Evolutionary conservation across 2,329 filamentous ascomycete genomes (phyloP), one percentile per base, ranked within the genome.

Genomic region (Fusarium robinianum): DNA sequence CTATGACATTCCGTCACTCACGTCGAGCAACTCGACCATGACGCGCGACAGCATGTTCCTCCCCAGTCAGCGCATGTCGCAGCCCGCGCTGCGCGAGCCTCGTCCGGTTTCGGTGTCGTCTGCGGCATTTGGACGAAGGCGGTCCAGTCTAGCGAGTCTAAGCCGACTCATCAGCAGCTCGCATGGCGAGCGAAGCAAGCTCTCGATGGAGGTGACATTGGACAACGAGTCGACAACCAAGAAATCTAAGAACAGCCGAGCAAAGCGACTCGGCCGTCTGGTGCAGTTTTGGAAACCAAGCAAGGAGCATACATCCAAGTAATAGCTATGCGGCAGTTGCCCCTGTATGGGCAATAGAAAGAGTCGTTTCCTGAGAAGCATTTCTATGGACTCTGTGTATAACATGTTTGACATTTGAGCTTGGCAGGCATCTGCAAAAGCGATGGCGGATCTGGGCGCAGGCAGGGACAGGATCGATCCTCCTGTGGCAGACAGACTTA

Each of bases 271-370:
- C 24, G 86, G 87, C 63, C 84, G 85, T 37, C 76, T 90, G 72
- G 83, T 90, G 76, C 83, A 85, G 58, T 91, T 91, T 66, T 91
- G 86, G 86, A 88, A 86, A 68, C 73, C 76, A 8, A 82, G 77
- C 60, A 76, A 77, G 49, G 64, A 70, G 24, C 55, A 47, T 3
- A 47, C 62, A 22, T 39, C 67, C 23, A 54, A 58, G n/a, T 66
- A 57, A 41, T 41, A 21, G 40, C 32, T 17, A 37, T 22, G 12
- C n/a, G 37, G 32, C n/a, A n/a, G n/a, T n/a, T n/a, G n/a, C n/a
- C n/a, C n/a, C n/a, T n/a, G n/a, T n/a, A n/a, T n/a, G n/a, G n/a
- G n/a, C n/a, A n/a, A n/a, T n/a, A n/a, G n/a, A n/a, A n/a, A n/a
- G n/a, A n/a, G n/a, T n/a, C n/a, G n/a, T n/a, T n/a, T n/a, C n/a